phyloP scores from a whole-genome alignment of 1,139 yeast genomes.

The Dujonia santamariae region DNA sequence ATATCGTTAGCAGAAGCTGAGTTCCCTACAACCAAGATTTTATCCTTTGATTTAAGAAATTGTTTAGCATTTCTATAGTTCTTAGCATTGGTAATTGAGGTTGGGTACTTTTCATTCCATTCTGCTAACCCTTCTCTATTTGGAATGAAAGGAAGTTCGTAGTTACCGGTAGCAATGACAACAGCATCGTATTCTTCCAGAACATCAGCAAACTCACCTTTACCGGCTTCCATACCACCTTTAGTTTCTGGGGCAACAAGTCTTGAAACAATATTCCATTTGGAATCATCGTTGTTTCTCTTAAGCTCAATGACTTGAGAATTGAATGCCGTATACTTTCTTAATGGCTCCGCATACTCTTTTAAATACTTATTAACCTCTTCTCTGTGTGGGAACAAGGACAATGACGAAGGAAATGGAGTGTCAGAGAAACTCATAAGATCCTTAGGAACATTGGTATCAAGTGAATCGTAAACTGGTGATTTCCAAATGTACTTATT shows the following conservation, averaged over 20 bases:
- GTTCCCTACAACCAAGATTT: slow-evolving; percentile 56
- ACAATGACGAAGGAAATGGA: slow-evolving; percentile 42
- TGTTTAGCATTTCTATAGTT: slow-evolving; percentile 10
- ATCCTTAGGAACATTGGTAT: slow-evolving; percentile 58
- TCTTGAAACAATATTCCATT: slow-evolving; percentile 37
- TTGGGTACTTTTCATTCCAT: slow-evolving; percentile 41
- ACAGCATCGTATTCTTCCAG: slow-evolving; percentile 48
- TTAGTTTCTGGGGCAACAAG: slow-evolving; percentile 20
- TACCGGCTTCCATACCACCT: slow-evolving; percentile 23
- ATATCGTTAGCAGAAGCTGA: slow-evolving; percentile 64
- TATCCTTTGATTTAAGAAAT: slow-evolving; percentile 24
- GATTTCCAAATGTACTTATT: slow-evolving; percentile 32
- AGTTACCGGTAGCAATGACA: slow-evolving; percentile 57
- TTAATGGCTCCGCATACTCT: slow-evolving; percentile 39
- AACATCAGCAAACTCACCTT: too few species aligned
- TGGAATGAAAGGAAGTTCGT: slow-evolving; percentile 56
- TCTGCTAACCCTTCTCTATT: slow-evolving; percentile 44
- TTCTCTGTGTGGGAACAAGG: slow-evolving; percentile 46
- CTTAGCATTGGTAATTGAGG: slow-evolving; percentile 39
- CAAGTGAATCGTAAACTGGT: slow-evolving; percentile 50
- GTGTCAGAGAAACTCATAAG: slow-evolving; percentile 54
- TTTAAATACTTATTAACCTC: slow-evolving; percentile 48
- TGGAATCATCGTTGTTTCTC: slow-evolving; percentile 15
- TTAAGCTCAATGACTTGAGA: slow-evolving; percentile 28
- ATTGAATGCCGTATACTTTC: slow-evolving; percentile 29